Evolutionary conservation across 2,329 filamentous ascomycete species (phyloP), one percentile per base, ranked within the genome.

Genomic region (Orbilia quercus): DNA sequence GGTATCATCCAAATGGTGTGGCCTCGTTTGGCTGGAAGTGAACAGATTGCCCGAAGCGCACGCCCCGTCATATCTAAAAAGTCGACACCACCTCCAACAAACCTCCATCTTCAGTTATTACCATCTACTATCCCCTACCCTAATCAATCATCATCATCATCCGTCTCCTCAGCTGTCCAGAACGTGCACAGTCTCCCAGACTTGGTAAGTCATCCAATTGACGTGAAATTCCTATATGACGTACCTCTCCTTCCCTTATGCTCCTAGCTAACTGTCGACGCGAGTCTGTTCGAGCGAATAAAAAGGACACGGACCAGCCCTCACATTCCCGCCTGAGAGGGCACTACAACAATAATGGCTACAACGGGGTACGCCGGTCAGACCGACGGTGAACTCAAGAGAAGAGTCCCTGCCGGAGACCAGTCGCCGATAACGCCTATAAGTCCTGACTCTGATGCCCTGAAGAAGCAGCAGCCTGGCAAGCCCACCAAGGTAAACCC

Each of bases 1-100:
- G 64, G 63, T 47, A 42, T 42, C 28, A 23, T 54, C 34, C 36
- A 44, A 38, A 38, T 40, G 48, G 60, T 67, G 64, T 60, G 53
- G 58, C 47, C 53, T 60, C 51, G 64, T 60, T 54, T 62, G 66
- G 54, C 53, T 51, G 53, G 67, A 72, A 72, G 67, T 72, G 67
- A 72, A 64, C 67, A 72, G 58, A 72, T 72, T 72, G 67, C 67
- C 65, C 58, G 38, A 54, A 54, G 50, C 60, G 60, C 65, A 62
- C 48, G 34, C 72, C 75, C 18, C 75, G 73, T 66, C 75, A 59
- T 76, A 76, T 45, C 75, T 40, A 73, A 76, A 45, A 72, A 71
- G 20, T 72, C 74, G 1, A 71, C 74, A 48, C 63, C 64, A 57
- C 62, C 16, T 38, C 70, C 69, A 51, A 28, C 22, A 53, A 44